Evolutionary conservation across 23 red algal genomes (phyloP).

Genomic region (Gracilaria gracilis): DNA sequence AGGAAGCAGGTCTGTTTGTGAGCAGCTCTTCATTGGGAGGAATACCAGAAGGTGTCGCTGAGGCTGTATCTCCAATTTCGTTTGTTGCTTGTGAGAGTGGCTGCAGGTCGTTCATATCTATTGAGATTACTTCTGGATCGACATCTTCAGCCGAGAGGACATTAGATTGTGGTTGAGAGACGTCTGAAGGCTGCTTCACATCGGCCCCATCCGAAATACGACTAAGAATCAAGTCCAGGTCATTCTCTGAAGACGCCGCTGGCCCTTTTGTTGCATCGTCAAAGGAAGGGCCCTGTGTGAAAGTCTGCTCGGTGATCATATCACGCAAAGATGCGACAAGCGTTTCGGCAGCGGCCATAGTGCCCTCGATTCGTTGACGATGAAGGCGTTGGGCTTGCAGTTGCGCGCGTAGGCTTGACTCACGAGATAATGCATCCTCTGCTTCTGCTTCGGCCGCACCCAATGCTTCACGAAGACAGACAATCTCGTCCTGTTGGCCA

Average conservation of each 20-base stretch:
- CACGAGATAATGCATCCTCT: constrained; percentile 27
- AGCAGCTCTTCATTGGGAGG: background rate
- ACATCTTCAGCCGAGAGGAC: background rate
- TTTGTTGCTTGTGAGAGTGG: background rate
- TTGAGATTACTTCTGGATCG: background rate
- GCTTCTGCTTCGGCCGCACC: constrained; percentile 38
- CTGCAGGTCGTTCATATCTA: background rate
- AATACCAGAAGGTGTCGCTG: background rate
- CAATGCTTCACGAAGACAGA: constrained; percentile 7
- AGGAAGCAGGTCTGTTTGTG: background rate
- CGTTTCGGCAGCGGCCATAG: constrained; percentile 55
- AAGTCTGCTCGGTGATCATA: constrained; percentile 30
- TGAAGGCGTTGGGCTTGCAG: constrained; percentile 40
- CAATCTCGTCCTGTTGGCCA: constrained; percentile 58
- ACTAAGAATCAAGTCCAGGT: constrained; percentile 35
- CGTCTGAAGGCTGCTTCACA: background rate
- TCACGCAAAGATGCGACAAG: constrained; percentile 57
- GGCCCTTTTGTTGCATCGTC: constrained; percentile 2
- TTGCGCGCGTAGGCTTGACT: constrained; percentile 38
- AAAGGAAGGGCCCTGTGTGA: background rate
- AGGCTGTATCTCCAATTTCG: constrained; percentile 2
- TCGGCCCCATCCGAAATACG: constrained; percentile 17
- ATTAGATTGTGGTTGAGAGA: background rate
- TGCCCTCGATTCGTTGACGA: constrained; percentile 37
- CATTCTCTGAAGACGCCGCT: too few species aligned